A percentile compares a stretch with the other conserved stretches of the same genome.
These are phyloP conservation scores for Trypanosoma caninum DNA, from an alignment of 208 protist species.

Conservation along the genomic window DNA sequence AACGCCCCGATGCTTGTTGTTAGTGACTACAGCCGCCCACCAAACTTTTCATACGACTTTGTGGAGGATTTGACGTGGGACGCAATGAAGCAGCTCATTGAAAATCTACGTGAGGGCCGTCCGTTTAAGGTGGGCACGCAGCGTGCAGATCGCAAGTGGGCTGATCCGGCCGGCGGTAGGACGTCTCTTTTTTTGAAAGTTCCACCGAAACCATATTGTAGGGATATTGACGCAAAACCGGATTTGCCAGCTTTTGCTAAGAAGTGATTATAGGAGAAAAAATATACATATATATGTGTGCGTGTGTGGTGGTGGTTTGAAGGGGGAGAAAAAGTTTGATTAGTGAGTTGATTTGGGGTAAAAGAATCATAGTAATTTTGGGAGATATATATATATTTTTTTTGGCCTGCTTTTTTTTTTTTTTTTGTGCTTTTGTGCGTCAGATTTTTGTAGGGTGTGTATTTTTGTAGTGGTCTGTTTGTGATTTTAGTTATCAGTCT, in stretches of 20 bases:
- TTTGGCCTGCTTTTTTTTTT: not conserved
- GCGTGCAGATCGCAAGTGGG: slow-evolving; percentile 55
- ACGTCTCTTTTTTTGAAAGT: slow-evolving; percentile 86
- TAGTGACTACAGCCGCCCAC: slow-evolving; percentile 89
- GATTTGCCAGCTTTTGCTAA: slow-evolving; percentile 31
- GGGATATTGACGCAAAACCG: slow-evolving; percentile 64
- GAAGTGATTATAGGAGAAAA: slow-evolving; percentile 39
- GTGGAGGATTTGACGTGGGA: slow-evolving; percentile 90
- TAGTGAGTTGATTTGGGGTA: not conserved
- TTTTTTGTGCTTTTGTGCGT: no score
- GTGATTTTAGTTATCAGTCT: no score
- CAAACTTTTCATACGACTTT: slow-evolving; percentile 88
- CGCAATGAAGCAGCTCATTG: slow-evolving; percentile 74
- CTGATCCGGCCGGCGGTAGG: slow-evolving; percentile 75
- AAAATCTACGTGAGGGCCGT: slow-evolving; percentile 69
- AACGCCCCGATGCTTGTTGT: slow-evolving; percentile 94
- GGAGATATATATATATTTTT: not conserved
- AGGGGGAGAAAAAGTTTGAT: no score
- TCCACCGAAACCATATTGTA: slow-evolving; percentile 82
- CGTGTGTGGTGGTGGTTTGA: not conserved
- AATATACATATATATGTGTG: not conserved
- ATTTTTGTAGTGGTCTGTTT: no score
- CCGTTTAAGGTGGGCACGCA: slow-evolving; percentile 77
- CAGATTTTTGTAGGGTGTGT: no score
- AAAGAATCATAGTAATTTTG: not conserved